Evolutionary conservation across 352 stramenopile genomes (phyloP), one percentile per base, ranked within the genome.

Genomic region (Phytophthora niederhauseri): DNA sequence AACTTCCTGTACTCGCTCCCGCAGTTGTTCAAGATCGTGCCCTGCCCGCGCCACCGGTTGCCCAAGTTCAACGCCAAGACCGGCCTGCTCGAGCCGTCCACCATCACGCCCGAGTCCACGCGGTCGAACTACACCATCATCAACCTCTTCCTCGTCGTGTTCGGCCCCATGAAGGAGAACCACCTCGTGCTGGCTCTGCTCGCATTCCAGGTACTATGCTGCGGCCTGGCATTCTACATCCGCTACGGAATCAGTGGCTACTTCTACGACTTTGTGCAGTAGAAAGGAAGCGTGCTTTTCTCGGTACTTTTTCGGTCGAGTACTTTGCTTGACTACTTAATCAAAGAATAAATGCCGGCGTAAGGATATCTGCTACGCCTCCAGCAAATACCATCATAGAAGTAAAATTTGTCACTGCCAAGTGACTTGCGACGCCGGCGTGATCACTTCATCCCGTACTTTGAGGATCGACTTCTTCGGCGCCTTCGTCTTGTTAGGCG

Each of bases 1-100:
- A 99, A 99, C 79, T 99, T 99, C 69, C 30, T 99, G n/a, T 98
- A 98, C 74, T 99, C 95, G 34, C 61, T 98, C 34, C 98, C 98
- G 30, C 98, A 99, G 80, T 80, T 99, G 4, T 98, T 99, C 80
- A 98, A 98, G 73, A 75, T 99, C 51, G 85, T 99, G 46, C 97
- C 96, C 20, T 99, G 98, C 75, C 98, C 98, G n/a, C 85, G 98
- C 60, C 98, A 99, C 70, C 90, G 98, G 20, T 78, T 99, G 43
- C 98, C 98, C 41, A 97, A 92, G 64, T 99, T 97, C 67, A 97
- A 98, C 81, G 68, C 91, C 5, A 80, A 90, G 57, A 98, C 92
- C n/a, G 91, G 89, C 6, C 72, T 97, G 26, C 87, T 99, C 41
- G 84, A 98, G 57, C 93, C 94, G 12, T 99, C 95, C 15, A 98